Conservation (phyloP, 148 eudicot species). For the Cornus kousa region DNA sequence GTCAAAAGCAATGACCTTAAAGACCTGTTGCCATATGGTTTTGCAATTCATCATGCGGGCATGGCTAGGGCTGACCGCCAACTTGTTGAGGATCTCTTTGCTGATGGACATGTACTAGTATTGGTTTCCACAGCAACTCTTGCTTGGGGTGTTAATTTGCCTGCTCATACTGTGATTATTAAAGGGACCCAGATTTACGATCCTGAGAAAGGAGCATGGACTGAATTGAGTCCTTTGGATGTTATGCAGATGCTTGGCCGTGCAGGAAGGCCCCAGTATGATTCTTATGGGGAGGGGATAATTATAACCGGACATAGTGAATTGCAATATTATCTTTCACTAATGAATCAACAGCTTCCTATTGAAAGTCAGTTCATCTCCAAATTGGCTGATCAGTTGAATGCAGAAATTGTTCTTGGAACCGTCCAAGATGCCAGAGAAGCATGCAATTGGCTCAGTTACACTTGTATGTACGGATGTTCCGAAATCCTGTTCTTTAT, state of each 20-base stretch:
- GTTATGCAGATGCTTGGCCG: slow-evolving; percentile 78
- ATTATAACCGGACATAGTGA: slow-evolving; percentile 66
- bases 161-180: slow-evolving; percentile 66
- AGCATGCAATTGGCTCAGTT: slow-evolving; percentile 44
- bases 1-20: slow-evolving; percentile 66
- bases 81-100: slow-evolving; percentile 59
- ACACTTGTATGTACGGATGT: slow-evolving; percentile 49
- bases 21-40: slow-evolving; percentile 61
- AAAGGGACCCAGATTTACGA: slow-evolving; percentile 74
- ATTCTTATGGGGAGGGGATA: slow-evolving; percentile 69
- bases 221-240: slow-evolving; percentile 67
- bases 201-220: slow-evolving; percentile 76
- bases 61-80: slow-evolving; percentile 66
- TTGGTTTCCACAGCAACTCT: slow-evolving; percentile 66
- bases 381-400: slow-evolving; percentile 63
- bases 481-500: slow-evolving; percentile 56
- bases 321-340: slow-evolving; percentile 57
- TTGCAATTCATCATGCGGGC: slow-evolving; percentile 70
- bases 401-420: slow-evolving; percentile 57
- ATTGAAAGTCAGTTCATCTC: slow-evolving; percentile 68
- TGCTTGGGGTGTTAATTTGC: slow-evolving; percentile 72
- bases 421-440: slow-evolving; percentile 54
- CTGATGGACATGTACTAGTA: slow-evolving; percentile 61
- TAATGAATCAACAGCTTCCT: slow-evolving; percentile 73
- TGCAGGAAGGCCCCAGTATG: slow-evolving; percentile 74